Conservation (phyloP, 192 early-diverging fungal genomes). For the Kickxella alabastrina region DNA sequence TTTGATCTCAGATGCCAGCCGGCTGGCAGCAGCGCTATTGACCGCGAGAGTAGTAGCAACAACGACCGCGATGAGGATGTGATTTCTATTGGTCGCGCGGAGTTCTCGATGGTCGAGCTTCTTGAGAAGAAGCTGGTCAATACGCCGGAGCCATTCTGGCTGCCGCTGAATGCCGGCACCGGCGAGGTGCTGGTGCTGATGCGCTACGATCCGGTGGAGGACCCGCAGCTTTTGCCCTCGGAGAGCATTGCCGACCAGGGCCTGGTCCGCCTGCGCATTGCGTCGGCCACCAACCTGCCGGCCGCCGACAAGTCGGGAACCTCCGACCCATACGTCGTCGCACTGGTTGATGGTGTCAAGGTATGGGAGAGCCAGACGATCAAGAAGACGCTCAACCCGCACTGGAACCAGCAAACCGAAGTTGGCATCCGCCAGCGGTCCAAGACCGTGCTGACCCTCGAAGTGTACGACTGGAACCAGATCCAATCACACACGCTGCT, state of each 20-base stretch:
- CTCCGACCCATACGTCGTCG: constrained; percentile 70
- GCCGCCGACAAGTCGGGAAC: constrained; percentile 69
- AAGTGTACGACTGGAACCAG: constrained; percentile 79
- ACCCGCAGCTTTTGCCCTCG: constrained; percentile 30
- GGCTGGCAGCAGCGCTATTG: constrained; percentile 23
- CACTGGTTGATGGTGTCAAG: constrained; percentile 61
- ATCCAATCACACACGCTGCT: constrained; percentile 61
- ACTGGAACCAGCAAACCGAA: constrained; percentile 64
- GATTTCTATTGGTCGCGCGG: constrained; percentile 49
- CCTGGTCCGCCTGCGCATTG: constrained; percentile 57
- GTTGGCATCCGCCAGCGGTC: constrained; percentile 57
- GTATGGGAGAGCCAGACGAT: constrained; percentile 64
- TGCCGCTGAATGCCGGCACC: constrained; percentile 49
- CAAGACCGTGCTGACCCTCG: constrained; percentile 55
- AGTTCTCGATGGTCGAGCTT: constrained; percentile 47
- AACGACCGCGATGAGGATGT: constrained; percentile 49
- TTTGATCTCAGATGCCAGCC: constrained; percentile 42
- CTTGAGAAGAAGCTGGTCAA: constrained; percentile 44
- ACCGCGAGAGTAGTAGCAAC: constrained; percentile 5
- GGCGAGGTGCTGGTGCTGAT: constrained; percentile 52
- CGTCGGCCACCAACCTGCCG: constrained; percentile 57
- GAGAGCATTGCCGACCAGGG: constrained; percentile 62
- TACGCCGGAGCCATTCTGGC: constrained; percentile 47
- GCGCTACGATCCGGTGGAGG: constrained; percentile 49
- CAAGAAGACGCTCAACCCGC: constrained; percentile 73